phyloP scores from a whole-genome alignment of 1,284 basidiomycete genomes.

The Puccinia coronata region DNA sequence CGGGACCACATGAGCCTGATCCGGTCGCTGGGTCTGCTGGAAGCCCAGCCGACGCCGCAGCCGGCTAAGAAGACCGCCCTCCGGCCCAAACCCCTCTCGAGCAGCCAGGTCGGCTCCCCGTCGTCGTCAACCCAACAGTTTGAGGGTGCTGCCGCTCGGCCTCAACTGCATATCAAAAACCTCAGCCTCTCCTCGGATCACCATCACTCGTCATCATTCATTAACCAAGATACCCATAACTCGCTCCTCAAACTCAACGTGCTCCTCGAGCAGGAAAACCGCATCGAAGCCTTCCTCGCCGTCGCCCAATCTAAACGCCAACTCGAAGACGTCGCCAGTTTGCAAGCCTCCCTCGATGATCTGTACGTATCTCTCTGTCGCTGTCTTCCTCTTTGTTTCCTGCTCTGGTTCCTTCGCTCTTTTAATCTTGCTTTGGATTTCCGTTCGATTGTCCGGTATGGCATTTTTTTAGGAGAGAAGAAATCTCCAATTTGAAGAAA shows the following conservation, averaged over 20 bases:
- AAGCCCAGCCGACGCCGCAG: not conserved
- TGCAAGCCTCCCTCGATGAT: conserved; percentile 73
- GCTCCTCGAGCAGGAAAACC: conserved; percentile 82
- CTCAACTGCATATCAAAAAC: not conserved
- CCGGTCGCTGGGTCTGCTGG: conserved; percentile 61
- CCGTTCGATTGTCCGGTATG: too few relatives aligned
- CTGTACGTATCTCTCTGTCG: conserved; percentile 9
- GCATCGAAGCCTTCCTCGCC: conserved; percentile 77
- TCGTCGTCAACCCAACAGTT: not conserved
- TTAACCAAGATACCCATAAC: not conserved
- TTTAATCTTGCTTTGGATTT: not conserved
- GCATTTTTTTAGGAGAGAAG: too few relatives aligned
- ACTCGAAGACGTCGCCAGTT: conserved; percentile 81
- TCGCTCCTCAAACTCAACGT: conserved; percentile 66
- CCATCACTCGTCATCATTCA: not conserved
- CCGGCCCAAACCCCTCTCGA: not conserved
- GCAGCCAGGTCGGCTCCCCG: not conserved
- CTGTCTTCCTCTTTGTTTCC: not conserved
- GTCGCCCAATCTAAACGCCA: conserved; percentile 80
- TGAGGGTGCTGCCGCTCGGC: not conserved
- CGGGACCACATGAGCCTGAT: conserved; percentile 84
- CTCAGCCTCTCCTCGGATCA: not conserved
- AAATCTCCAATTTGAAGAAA: too few relatives aligned
- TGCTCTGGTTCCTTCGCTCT: not conserved
- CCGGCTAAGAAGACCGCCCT: not conserved